phyloP scores from a whole-genome alignment of 345 rosid genomes.

The Chamaenerion angustifolium region DNA sequence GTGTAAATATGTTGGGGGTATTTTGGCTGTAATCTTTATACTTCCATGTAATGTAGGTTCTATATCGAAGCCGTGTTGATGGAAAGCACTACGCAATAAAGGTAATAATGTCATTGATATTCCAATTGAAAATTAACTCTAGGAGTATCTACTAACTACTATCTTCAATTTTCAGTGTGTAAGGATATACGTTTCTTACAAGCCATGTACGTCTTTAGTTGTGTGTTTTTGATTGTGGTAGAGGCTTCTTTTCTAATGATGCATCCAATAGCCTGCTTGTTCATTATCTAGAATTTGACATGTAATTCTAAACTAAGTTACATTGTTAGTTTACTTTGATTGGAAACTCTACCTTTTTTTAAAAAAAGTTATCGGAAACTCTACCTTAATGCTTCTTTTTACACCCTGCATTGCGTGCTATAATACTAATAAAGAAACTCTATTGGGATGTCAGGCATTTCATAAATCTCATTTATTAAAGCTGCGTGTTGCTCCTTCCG shows the following conservation, averaged over 20 bases:
- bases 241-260: constrained; percentile 1
- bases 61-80: constrained; percentile 63
- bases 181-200: neutral
- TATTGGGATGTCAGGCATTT: constrained; percentile 50
- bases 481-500: constrained; percentile 90
- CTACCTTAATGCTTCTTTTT: too few relatives aligned
- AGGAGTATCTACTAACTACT: too few relatives aligned
- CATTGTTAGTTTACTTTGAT: too few relatives aligned
- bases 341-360: too few relatives aligned
- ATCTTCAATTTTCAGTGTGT: too few relatives aligned
- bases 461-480: constrained; percentile 81
- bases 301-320: too few relatives aligned
- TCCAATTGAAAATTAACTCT: neutral
- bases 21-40: constrained; percentile 8
- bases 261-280: too few relatives aligned
- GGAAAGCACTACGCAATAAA: constrained; percentile 85
- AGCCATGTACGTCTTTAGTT: neutral
- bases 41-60: constrained; percentile 38
- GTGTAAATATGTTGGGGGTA: constrained; percentile 3
- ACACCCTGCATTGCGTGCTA: too few relatives aligned
- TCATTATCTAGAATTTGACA: too few relatives aligned
- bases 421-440: neutral
- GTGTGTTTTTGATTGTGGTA: too few relatives aligned
- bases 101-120: constrained; percentile 23
- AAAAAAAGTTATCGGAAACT: too few relatives aligned